Percentiles rank a stretch among this genome's conserved stretches.
phyloP scores from a whole-genome alignment of 805 yeast genomes.

The Zygotorulaspora sp. region DNA sequence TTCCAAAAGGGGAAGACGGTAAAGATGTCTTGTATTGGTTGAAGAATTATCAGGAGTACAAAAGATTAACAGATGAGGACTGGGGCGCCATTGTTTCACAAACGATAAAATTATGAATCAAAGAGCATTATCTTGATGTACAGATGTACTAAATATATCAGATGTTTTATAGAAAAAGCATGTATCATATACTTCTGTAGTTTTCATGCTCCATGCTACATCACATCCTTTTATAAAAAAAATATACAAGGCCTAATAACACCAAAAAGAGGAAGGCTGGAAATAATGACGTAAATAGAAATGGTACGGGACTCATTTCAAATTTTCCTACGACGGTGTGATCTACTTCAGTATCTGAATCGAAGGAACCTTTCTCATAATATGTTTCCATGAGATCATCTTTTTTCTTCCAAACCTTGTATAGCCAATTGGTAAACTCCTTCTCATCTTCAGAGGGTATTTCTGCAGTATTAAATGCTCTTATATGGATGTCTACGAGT shows the following conservation, averaged over 20 bases:
- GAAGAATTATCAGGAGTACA: constrained; percentile 47
- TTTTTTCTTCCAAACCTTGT: constrained; percentile 68
- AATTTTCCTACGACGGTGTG: constrained; percentile 23
- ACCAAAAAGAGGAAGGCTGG: constrained; percentile 13
- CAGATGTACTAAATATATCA: not conserved
- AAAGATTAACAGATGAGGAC: constrained; percentile 48
- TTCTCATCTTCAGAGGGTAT: constrained; percentile 55
- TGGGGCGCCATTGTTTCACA: constrained; percentile 45
- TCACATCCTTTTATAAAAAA: constrained; percentile 1
- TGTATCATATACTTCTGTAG: too few relatives aligned
- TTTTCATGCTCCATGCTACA: not conserved
- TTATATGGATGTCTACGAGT: constrained; percentile 58
- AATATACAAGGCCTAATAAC: constrained; percentile 16
- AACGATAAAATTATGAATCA: constrained; percentile 23
- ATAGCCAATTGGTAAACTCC: constrained; percentile 77
- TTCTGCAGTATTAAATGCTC: constrained; percentile 51
- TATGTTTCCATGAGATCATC: constrained; percentile 65
- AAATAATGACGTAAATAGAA: constrained; percentile 6
- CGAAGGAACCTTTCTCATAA: constrained; percentile 52
- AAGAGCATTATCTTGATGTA: not conserved
- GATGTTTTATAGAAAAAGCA: too few relatives aligned
- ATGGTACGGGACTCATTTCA: constrained; percentile 15
- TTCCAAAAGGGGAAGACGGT: constrained; percentile 63
- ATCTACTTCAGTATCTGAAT: constrained; percentile 17
- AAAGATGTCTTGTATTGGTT: constrained; percentile 69